Base-by-base conservation (phyloP, 208 protist species). In the Acanthamoeba culbertsoni region DNA sequence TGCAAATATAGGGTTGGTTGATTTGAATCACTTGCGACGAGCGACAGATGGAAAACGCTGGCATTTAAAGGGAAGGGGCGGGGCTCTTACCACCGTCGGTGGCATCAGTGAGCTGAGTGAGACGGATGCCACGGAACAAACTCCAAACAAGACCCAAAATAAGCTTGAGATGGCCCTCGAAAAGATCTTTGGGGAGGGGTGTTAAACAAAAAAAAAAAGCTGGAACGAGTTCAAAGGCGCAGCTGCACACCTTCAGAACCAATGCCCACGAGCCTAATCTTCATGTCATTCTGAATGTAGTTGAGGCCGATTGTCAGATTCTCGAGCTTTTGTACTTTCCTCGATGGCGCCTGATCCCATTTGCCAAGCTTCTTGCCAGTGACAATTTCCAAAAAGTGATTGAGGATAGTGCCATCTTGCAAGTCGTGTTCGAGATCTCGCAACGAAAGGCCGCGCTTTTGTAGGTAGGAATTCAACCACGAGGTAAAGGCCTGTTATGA, bases 261-360 rank as follows among this genome's bases (percentile, higher is more conserved):
- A 31, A 88, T 88, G 31, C 77, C 77, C n/a, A 88, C 77, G 33
- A 88, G 77, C 51, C 77, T 55, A 20, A 88, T 63, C 43, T 63
- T 63, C 77, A 88, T 88, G 23, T 88, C 77, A 26, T 59, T 88
- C 51, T 88, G 77, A 55, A 88, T 88, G 77, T 88, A 88, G 20
- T 63, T 88, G 77, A 88, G 77, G 37, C 48, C 77, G 42, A 88
- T 88, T 28, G 46, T 88, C n/a, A 88, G 43, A 28, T 88, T 88
- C 33, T 88, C 77, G 6, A 88, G 43, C 77, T 88, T 88, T 40
- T 88, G 77, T 28, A 88, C 77, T 62, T 88, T 88, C 31, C 77
- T 55, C 0, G 48, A 2, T 20, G 77, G 77, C 43, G 43, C 1
- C 45, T 18, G 43, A 88, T 88, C 77, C 77, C 77, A 88, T 88